These are phyloP conservation scores for Coemansia sp. DNA, from an alignment of 192 early-diverging fungal genomes.

Conservation along the genomic window DNA sequence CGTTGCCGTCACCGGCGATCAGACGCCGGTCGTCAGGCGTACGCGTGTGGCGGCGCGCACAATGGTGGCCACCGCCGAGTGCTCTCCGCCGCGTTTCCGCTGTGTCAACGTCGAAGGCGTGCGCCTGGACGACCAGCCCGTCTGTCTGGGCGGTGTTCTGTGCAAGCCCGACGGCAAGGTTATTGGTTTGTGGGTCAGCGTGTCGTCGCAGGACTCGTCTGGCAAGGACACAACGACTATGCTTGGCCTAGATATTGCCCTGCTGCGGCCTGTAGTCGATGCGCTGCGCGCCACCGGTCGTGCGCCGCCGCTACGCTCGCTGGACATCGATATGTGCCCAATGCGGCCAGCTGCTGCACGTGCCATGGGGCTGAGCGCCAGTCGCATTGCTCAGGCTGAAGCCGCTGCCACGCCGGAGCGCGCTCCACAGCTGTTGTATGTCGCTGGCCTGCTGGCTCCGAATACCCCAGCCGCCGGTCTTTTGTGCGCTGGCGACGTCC, in stretches of 20 bases:
- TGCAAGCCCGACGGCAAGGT: slow-evolving; percentile 57
- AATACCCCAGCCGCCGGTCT: slow-evolving; percentile 53
- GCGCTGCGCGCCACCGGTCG: slow-evolving; percentile 46
- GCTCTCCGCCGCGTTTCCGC: slow-evolving; percentile 70
- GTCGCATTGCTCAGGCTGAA: slow-evolving; percentile 56
- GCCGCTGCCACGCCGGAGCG: slow-evolving; percentile 18
- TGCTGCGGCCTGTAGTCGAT: slow-evolving; percentile 47
- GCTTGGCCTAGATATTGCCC: slow-evolving; percentile 45
- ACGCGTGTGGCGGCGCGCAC: slow-evolving; percentile 36
- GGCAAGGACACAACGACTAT: slow-evolving; percentile 64
- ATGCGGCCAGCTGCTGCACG: slow-evolving; percentile 68
- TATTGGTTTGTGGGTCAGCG: slow-evolving; percentile 66
- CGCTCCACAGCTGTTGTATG: slow-evolving; percentile 57
- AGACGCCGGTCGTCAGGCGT: slow-evolving; percentile 58
- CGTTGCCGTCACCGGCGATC: slow-evolving; percentile 62
- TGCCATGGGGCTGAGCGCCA: slow-evolving; percentile 60
- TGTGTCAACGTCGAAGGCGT: slow-evolving; percentile 75
- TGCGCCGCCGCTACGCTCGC: slow-evolving; percentile 53
- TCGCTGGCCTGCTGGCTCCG: slow-evolving; percentile 56
- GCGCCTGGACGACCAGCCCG: slow-evolving; percentile 65
- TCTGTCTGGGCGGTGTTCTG: slow-evolving; percentile 67
- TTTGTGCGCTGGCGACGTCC: slow-evolving; percentile 63
- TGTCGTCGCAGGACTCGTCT: slow-evolving; percentile 66
- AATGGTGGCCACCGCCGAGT: slow-evolving; percentile 67
- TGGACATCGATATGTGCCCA: slow-evolving; percentile 70